These are phyloP conservation scores for Licmophora abbreviata DNA, from an alignment of 108 stramenopile species.

Conservation along the genomic window DNA sequence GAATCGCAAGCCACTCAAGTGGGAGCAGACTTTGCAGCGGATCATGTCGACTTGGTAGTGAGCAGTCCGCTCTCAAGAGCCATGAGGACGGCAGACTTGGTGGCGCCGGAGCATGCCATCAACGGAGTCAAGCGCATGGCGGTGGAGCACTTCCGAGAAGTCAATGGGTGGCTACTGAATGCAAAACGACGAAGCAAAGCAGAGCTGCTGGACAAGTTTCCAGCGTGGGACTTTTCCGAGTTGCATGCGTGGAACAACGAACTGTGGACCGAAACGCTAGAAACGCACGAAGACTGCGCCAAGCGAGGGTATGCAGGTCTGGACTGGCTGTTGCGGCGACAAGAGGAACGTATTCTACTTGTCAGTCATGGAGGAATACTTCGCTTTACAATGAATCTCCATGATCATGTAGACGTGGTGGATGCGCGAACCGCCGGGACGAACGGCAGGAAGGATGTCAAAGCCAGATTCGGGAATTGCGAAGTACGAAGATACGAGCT, in stretches of 20 bases:
- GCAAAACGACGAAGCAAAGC: constrained; percentile 41
- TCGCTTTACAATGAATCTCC: constrained; percentile 46
- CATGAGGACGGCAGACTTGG: constrained; percentile 29
- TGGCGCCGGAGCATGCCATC: constrained; percentile 21
- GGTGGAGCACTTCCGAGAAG: constrained; percentile 64
- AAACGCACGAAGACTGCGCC: constrained; percentile 40
- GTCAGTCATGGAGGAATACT: constrained; percentile 69
- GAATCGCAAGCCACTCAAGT: constrained; percentile 35
- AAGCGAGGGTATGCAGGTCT: constrained; percentile 64
- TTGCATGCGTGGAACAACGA: constrained; percentile 26
- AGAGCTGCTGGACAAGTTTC: constrained; percentile 42
- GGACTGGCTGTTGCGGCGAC: constrained; percentile 37
- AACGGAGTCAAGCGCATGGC: constrained; percentile 8
- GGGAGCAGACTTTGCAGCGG: constrained; percentile 25
- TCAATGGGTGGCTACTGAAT: constrained; percentile 72
- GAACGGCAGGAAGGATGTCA: constrained; percentile 15
- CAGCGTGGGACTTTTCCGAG: constrained; percentile 50
- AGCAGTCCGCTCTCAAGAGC: constrained; percentile 29
- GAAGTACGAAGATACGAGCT: constrained; percentile 52
- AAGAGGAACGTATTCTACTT: constrained; percentile 43
- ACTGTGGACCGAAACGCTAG: constrained; percentile 56
- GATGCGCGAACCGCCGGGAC: constrained; percentile 27
- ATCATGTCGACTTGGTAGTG: constrained; percentile 21
- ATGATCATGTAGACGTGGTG: constrained; percentile 35
- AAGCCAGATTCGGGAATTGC: constrained; percentile 70